Conservation (phyloP, 805 yeast genomes). For the Allodekkera sacchari region DNA sequence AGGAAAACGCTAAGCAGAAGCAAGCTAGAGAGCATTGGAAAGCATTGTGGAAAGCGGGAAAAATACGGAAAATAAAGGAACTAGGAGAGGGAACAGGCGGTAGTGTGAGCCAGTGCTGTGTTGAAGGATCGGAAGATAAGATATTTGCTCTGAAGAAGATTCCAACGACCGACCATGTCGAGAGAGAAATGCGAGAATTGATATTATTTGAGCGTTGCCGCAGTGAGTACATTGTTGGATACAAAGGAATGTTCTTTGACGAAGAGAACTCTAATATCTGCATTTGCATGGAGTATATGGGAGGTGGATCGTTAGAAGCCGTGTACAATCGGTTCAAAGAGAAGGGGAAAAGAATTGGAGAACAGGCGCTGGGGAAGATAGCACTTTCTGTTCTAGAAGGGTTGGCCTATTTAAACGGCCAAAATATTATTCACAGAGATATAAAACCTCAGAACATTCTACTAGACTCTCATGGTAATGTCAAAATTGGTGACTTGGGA, state of each 20-base stretch:
- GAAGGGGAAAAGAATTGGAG: constrained; percentile 83
- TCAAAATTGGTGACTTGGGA: constrained; percentile 94
- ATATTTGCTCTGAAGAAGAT: constrained; percentile 80
- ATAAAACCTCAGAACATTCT: constrained; percentile 93
- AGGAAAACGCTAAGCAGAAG: not conserved
- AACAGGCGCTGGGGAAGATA: constrained; percentile 83
- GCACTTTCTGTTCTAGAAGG: constrained; percentile 84
- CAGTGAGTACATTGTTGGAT: constrained; percentile 79
- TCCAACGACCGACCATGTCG: constrained; percentile 79
- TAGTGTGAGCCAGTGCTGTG: constrained; percentile 69
- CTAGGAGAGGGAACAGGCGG: constrained; percentile 97
- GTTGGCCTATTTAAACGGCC: constrained; percentile 77
- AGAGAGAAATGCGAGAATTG: constrained; percentile 83
- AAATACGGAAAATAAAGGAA: constrained; percentile 58
- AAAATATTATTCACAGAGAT: constrained; percentile 87
- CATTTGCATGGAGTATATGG: constrained; percentile 97
- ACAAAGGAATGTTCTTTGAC: constrained; percentile 85
- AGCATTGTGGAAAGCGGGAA: constrained; percentile 42
- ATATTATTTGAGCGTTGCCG: constrained; percentile 79
- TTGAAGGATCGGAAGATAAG: constrained; percentile 42
- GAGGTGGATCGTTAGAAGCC: constrained; percentile 84
- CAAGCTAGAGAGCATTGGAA: constrained; percentile 63
- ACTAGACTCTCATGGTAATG: constrained; percentile 66
- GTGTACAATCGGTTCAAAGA: constrained; percentile 70
- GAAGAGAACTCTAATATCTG: constrained; percentile 73